These are phyloP conservation scores for Baudoinia panamericana DNA, from an alignment of 495 filamentous ascomycete species.

Conservation along the genomic window DNA sequence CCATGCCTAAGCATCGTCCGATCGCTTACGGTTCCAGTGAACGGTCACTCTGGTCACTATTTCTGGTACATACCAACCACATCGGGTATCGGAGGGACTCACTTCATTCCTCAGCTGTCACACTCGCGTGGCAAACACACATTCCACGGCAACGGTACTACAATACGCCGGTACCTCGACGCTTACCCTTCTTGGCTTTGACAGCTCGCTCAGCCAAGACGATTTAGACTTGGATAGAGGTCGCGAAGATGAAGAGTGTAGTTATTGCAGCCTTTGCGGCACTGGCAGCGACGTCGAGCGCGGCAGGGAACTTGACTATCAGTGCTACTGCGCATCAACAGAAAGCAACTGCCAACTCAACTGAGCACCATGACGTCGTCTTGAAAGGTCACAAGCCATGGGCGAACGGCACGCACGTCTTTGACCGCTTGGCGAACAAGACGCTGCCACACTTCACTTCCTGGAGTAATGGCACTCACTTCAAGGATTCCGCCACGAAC, in stretches of 20 bases:
- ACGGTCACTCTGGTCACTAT: too few relatives aligned
- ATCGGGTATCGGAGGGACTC: too few relatives aligned
- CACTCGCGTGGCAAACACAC: background rate
- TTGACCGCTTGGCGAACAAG: background rate
- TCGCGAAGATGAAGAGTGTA: constrained; percentile 2
- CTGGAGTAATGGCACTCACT: constrained; percentile 15
- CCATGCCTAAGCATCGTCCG: too few relatives aligned
- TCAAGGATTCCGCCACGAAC: constrained; percentile 8
- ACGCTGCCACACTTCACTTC: background rate
- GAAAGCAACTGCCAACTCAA: background rate
- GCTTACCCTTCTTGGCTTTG: too few relatives aligned
- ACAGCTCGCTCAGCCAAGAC: background rate
- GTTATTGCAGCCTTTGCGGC: background rate
- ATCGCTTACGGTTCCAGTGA: too few relatives aligned
- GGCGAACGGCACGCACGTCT: constrained; percentile 1
- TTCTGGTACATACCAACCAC: too few relatives aligned
- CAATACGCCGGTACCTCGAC: too few relatives aligned
- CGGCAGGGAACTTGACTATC: background rate
- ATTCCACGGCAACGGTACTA: too few relatives aligned
- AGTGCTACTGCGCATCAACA: too few relatives aligned
- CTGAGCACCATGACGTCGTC: too few relatives aligned
- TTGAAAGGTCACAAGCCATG: background rate
- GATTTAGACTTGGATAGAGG: background rate
- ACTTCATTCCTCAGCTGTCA: constrained; percentile 3
- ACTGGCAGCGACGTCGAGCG: background rate